Percentiles rank a stretch among this genome's conserved stretches.
Evolutionary conservation across 139 green algal genomes (phyloP).

Genomic region (Pseudopediastrum boryanum): DNA sequence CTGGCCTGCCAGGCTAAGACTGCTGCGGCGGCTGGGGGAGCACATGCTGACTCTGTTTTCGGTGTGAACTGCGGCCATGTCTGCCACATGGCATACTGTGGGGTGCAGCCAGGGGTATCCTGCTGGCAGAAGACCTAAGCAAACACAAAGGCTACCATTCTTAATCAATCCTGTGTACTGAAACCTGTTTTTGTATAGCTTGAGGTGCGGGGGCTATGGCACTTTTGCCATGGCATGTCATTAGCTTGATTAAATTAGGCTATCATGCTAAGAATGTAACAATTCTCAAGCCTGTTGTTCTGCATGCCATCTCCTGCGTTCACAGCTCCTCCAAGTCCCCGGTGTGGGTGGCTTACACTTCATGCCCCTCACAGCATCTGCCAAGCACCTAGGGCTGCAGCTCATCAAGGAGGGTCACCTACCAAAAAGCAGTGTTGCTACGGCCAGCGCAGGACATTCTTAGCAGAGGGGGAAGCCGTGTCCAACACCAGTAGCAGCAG

Average conservation of each 20-base stretch:
- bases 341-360: conserved; percentile 70
- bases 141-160: not conserved
- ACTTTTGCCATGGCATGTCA: not conserved
- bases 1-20: too few species aligned
- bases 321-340: conserved; percentile 47
- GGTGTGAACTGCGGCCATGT: too few species aligned
- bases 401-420: conserved; percentile 48
- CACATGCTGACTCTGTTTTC: too few species aligned
- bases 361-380: conserved; percentile 70
- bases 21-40: too few species aligned
- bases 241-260: not conserved
- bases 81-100: too few species aligned
- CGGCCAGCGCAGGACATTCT: too few species aligned
- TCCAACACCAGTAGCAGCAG: too few species aligned
- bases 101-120: too few species aligned
- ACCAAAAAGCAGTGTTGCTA: too few species aligned
- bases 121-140: too few species aligned
- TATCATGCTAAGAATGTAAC: not conserved
- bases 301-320: not conserved
- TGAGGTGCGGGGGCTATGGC: not conserved
- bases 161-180: not conserved
- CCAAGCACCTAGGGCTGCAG: conserved; percentile 37
- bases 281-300: not conserved
- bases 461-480: too few species aligned
- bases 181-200: conserved; percentile 10